Evolutionary conservation across 192 early-diverging fungal species (phyloP), one percentile per base, ranked within the genome.

Genomic region (Backusella circina): DNA sequence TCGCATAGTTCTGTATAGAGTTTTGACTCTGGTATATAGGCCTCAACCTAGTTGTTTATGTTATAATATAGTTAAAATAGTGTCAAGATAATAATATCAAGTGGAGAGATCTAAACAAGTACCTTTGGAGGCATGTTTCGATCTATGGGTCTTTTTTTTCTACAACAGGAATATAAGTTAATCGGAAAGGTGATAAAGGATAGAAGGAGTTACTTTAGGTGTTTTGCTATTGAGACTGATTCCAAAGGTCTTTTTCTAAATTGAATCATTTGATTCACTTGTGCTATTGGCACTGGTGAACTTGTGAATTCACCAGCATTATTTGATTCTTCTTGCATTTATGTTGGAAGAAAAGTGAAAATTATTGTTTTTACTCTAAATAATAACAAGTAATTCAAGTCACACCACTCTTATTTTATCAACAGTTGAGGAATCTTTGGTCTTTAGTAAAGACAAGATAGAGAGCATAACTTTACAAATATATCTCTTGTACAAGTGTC

Each of bases 21-120:
- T 38, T 87, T 90, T 32, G 98, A 95, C 82, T 99, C 98, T 10
- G 96, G 96, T 35, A 99, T 92, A 83, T 92, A 92, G 1, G 91
- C 82, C 50, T 97, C 96, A 79, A 99, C 92, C 90, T 95, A 87
- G 31, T 41, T n/a, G n/a, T n/a, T n/a, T n/a, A n/a, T n/a, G n/a
- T n/a, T n/a, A n/a, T n/a, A n/a, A n/a, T n/a, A n/a, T n/a, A 68
- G 1, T 15, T 21, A 38, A 26, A 28, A 0, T 16, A 6, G 5
- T 26, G 15, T 41, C n/a, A n/a, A n/a, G n/a, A n/a, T 30, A 10
- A 1, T 39, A 70, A 23, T 28, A 10, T 37, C 26, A 70, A 44
- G 44, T 4, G n/a, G 4, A 3, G 31, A 0, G 33, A 5, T 67
- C 18, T 33, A 39, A 1, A 39, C 10, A 10, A n/a, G 8, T 78